These are phyloP conservation scores for Penicillium vulpinum DNA, from an alignment of 2,329 filamentous ascomycete species.

Conservation along the genomic window DNA sequence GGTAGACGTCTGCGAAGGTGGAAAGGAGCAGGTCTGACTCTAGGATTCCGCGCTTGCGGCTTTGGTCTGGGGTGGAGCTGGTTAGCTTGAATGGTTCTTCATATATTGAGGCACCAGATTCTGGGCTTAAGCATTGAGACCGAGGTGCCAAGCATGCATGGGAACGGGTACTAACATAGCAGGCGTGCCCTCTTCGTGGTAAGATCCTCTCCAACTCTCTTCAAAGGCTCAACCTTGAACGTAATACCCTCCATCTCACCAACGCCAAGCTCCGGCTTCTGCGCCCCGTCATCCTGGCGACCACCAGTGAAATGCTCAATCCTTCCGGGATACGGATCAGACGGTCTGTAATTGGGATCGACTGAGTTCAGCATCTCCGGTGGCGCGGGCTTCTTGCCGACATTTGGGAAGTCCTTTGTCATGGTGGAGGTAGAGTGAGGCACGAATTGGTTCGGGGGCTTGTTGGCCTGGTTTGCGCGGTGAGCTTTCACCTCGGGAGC, in stretches of 20 bases:
- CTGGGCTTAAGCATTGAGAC: neutral
- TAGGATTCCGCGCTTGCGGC: constrained; percentile 90
- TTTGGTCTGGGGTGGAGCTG: constrained; percentile 68
- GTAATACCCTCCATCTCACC: constrained; percentile 84
- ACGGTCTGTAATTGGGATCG: constrained; percentile 57
- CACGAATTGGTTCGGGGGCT: constrained; percentile 61
- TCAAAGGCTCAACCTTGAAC: constrained; percentile 88
- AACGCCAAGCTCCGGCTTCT: constrained; percentile 69
- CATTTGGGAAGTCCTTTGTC: constrained; percentile 61
- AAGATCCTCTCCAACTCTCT: constrained; percentile 77
- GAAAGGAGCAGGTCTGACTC: constrained; percentile 95
- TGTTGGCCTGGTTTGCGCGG: constrained; percentile 58
- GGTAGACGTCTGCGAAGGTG: constrained; percentile 83
- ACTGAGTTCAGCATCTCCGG: constrained; percentile 61
- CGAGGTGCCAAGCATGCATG: neutral
- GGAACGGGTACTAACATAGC: constrained; percentile 52
- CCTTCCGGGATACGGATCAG: constrained; percentile 62
- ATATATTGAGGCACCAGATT: neutral
- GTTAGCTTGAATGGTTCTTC: constrained; percentile 8
- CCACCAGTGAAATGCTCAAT: constrained; percentile 66
- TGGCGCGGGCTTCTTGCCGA: constrained; percentile 58
- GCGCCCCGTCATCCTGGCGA: constrained; percentile 55
- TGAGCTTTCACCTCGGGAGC: constrained; percentile 57
- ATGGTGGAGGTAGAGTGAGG: constrained; percentile 66
- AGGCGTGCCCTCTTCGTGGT: constrained; percentile 87